Base-by-base conservation (phyloP, 2,329 filamentous ascomycete genomes). In the Penicillium palitans region DNA sequence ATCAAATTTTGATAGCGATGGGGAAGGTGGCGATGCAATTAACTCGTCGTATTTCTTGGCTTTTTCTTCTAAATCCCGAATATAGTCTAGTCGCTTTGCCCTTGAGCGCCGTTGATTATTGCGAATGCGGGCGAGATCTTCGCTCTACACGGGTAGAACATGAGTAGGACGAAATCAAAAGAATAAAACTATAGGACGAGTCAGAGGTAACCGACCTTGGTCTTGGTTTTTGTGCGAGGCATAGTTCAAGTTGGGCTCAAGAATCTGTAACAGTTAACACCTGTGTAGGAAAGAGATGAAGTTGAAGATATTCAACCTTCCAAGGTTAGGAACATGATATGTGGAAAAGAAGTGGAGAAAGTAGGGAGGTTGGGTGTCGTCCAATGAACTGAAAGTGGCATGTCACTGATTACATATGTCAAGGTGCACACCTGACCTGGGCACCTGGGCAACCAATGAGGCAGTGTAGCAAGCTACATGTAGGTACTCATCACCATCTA, bases 61-160 rank as follows among this genome's bases (percentile, higher is more conserved):
- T 61, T 49, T 58, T 63, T 60, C 27, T 61, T 59, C 45, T 61
- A 57, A 31, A 21, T 49, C 19, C 48, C 55, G 53, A 33, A 59
- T 44, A 46, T 56, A 59, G 35, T 56, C 57, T 21, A 51, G 19
- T 2, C 57, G 52, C 8, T 44, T 55, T 52, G 52, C 57, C 27
- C 57, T 59, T 35, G 52, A 59, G 35, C 47, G 47, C 10, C 27
- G 27, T 27, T 27, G 27, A 27, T 27, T 27, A 29, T 56, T 51
- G 42, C 57, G 52, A 46, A 56, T 59, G 3, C 57, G 57, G 29
- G 52, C 41, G 47, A 59, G 57, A 42, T 59, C 47, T 37, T 59
- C 57, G 47, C 46, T 57, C 57, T 56, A 37, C 4, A 41, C 4
- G 33, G 42, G 19, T 31, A 37, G 44, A 24, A 33, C 2, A 29